Percentiles rank a stretch among this genome's conserved stretches.
Evolutionary conservation across 2,329 filamentous ascomycete genomes (phyloP).

Genomic region (Biscogniauxia mediterranea): DNA sequence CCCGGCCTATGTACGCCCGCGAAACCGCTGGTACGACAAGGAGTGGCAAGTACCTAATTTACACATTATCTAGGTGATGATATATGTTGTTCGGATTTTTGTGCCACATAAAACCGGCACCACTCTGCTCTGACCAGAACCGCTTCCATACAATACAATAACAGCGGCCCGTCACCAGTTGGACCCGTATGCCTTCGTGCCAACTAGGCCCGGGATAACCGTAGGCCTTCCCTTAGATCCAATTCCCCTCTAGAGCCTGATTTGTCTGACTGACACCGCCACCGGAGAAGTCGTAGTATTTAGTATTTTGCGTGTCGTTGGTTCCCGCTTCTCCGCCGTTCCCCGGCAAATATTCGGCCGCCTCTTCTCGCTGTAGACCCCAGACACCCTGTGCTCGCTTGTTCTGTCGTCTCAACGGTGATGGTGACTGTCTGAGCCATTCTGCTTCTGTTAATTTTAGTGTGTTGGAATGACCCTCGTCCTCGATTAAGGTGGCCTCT

Average conservation of each 20-base stretch:
- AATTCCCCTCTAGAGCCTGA: not conserved
- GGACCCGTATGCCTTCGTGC: not conserved
- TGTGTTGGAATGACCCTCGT: constrained; percentile 7
- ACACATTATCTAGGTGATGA: not conserved
- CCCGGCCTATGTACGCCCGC: not conserved
- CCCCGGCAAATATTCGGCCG: not conserved
- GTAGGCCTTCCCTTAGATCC: not conserved
- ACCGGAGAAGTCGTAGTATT: not conserved
- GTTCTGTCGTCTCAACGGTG: constrained; percentile 20
- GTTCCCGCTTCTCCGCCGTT: not conserved
- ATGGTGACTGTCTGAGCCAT: constrained; percentile 32
- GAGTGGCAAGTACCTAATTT: too few species aligned
- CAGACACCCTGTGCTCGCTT: constrained; percentile 16
- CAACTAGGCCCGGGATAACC: not conserved
- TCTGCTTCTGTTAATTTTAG: constrained; percentile 30
- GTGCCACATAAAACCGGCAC: not conserved
- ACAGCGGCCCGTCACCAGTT: not conserved
- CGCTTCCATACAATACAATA: not conserved
- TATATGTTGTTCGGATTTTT: not conserved
- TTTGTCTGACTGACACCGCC: not conserved
- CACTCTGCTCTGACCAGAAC: not conserved
- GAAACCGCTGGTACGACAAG: not conserved
- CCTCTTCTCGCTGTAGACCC: constrained; percentile 22
- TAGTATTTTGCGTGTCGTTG: not conserved
- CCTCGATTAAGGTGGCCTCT: constrained; percentile 6